These are phyloP conservation scores for Rhizopogon vinicolor DNA, from an alignment of 768 basidiomycete genomes.

Conservation along the genomic window DNA sequence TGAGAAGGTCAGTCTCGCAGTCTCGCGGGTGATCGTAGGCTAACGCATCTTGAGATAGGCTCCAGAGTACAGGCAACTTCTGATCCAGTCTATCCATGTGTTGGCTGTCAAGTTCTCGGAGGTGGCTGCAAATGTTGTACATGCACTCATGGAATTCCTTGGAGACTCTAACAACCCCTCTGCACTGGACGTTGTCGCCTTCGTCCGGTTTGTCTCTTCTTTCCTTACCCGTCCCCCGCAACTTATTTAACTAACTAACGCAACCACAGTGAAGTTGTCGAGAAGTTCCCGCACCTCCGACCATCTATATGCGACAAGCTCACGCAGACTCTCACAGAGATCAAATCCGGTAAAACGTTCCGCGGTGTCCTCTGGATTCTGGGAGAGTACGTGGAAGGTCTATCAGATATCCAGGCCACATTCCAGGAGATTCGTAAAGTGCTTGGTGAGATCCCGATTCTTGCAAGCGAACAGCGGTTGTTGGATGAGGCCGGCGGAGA, in stretches of 20 bases:
- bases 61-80: conserved; percentile 89
- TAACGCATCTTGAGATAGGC: conserved; percentile 43
- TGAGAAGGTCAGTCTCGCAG: conserved; percentile 63
- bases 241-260: background rate
- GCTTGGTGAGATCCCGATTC: conserved; percentile 95
- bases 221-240: background rate
- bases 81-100: conserved; percentile 96
- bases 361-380: conserved; percentile 96
- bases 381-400: conserved; percentile 85
- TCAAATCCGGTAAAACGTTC: conserved; percentile 98
- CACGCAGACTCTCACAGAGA: conserved; percentile 72
- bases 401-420: conserved; percentile 62
- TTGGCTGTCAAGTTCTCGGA: conserved; percentile 97
- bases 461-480: conserved; percentile 82
- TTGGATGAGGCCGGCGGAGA: conserved; percentile 66
- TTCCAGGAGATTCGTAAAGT: conserved; percentile 81
- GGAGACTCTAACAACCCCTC: conserved; percentile 94
- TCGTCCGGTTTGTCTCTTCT: conserved; percentile 49
- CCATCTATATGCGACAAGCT: conserved; percentile 82
- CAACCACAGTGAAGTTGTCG: conserved; percentile 77
- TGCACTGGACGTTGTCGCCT: conserved; percentile 91
- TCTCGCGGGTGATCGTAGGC: background rate
- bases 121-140: conserved; percentile 92
- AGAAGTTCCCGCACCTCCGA: conserved; percentile 92
- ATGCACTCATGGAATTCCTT: conserved; percentile 91